Evolutionary conservation across 1,139 yeast species (phyloP).

Genomic region (Suhomyces anneliseae): DNA sequence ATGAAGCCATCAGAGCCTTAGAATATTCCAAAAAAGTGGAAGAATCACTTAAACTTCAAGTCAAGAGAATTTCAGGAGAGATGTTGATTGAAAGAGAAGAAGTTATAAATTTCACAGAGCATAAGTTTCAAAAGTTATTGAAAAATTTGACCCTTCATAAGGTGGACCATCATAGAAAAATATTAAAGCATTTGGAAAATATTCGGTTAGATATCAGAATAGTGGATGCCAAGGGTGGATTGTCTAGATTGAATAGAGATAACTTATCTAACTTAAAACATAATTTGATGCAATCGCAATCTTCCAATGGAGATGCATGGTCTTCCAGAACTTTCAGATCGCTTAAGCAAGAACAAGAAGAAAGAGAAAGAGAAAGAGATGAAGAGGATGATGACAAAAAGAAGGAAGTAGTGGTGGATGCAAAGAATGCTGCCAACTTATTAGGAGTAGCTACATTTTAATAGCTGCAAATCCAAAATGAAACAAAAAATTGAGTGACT

Average conservation of each 20-base stretch:
- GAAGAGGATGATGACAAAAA: conserved; percentile 25
- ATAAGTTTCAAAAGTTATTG: conserved; percentile 53
- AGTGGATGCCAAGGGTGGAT: conserved; percentile 78
- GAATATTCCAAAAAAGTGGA: conserved; percentile 82
- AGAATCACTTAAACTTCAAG: conserved; percentile 69
- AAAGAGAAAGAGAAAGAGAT: conserved; percentile 14
- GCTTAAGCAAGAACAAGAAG: conserved; percentile 37
- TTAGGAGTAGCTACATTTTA: conserved; percentile 75
- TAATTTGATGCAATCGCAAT: conserved; percentile 51
- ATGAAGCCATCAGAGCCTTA: conserved; percentile 79
- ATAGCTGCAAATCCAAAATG: neutral
- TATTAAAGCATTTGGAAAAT: conserved; percentile 72
- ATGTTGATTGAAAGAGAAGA: conserved; percentile 73
- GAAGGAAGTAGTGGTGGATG: conserved; percentile 52
- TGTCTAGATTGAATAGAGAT: conserved; percentile 81
- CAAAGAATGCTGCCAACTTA: conserved; percentile 77
- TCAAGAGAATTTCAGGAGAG: conserved; percentile 80
- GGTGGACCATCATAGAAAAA: conserved; percentile 85
- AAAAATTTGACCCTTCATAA: conserved; percentile 65
- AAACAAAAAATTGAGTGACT: neutral
- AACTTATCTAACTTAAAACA: conserved; percentile 49
- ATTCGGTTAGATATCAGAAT: conserved; percentile 73
- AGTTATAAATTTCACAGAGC: conserved; percentile 56
- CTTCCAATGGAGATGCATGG: conserved; percentile 61
- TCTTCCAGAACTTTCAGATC: conserved; percentile 63